Base-by-base conservation (phyloP, 108 stramenopile species). In the Epipyxis sp. region DNA sequence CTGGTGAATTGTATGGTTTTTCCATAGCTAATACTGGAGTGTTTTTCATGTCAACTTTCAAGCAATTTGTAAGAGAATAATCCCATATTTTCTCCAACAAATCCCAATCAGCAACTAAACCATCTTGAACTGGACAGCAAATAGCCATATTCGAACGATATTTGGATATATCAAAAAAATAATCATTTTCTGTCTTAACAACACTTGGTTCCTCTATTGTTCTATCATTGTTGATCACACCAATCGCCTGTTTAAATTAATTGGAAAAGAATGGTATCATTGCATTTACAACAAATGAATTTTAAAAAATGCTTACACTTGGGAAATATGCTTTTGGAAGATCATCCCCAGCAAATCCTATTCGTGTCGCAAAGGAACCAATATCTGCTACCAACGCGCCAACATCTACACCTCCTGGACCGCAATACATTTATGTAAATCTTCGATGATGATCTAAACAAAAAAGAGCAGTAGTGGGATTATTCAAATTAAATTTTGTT, bases 311-410 rank as follows among this genome's bases (percentile, higher is more conserved):
- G n/a, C 0, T 42, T 29, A 76, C 39, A 32, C 40, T 87, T 78
- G 93, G 91, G 72, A 86, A 86, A 79, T 90, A 89, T 13, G 90
- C 81, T 67, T 84, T 71, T 0, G 95, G 95, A 76, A 85, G 81
- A 76, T 96, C 95, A 78, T 95, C 93, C n/a, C 95, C 95, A 1
- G 95, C 93, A 78, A 90, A 94, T 1, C 95, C 95, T 78, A 96
- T 90, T 78, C 93, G 94, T 76, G 93, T 92, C 58, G 93, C 83
- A 79, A 89, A 92, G 0, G 88, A 87, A 13, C 95, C 95, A 69
- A 95, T 79, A 65, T 95, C 95, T 32, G 91, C 92, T n/a, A 96
- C 94, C 67, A 96, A 45, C 30, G 85, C 79, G 1, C 81, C 77
- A 40, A 86, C 44, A 78, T 86, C 82, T 25, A 32, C 59, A 39